Evolutionary conservation across 768 basidiomycete species (phyloP), one percentile per base, ranked within the genome.

Genomic region (Suillus spraguei): DNA sequence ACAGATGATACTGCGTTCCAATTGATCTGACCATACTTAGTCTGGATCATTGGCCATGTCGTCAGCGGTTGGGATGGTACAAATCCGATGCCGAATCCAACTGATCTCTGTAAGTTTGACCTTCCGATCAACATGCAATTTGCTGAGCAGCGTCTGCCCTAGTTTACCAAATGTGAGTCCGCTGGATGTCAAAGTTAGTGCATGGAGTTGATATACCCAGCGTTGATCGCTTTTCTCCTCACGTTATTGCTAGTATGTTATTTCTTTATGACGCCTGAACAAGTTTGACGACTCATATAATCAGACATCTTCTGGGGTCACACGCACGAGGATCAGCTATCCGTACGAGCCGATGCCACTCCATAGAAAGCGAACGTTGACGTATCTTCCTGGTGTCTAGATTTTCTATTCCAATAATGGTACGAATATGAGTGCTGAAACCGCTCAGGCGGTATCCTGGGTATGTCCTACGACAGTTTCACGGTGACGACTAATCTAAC

Each of bases 271-370:
- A 46, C 54, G 54, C 41, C 20, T 61, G 28, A 47, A 47, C 9
- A 56, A 36, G 22, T 20, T 65, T 47, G 63, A 63, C 65, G 68
- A 66, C 62, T 59, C 60, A 56, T 33, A 28, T 28, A 46, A 59
- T 44, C 61, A 87, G 89, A 84, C 66, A 85, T 91, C n/a, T 91
- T 92, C 79, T 92, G 81, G 70, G 91, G 91, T 7, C 91, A 92
- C 68, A 85, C 87, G 0, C 90, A 92, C 62, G 88, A 91, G 71
- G 90, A 92, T 72, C 83, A 90, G 74, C 66, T 90, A 46, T 86
- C 83, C 36, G 88, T 88, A 64, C 33, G 80, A 61, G 36, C n/a
- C 55, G 60, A 17, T 9, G 38, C 50, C n/a, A 32, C n/a, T 33
- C 24, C 3, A 22, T 39, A 24, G 17, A 56, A 10, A 8, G 36